Percentiles rank a stretch among this genome's conserved stretches.
phyloP scores from a whole-genome alignment of 2,329 filamentous ascomycete genomes.

The Fusarium protoensiforme region DNA sequence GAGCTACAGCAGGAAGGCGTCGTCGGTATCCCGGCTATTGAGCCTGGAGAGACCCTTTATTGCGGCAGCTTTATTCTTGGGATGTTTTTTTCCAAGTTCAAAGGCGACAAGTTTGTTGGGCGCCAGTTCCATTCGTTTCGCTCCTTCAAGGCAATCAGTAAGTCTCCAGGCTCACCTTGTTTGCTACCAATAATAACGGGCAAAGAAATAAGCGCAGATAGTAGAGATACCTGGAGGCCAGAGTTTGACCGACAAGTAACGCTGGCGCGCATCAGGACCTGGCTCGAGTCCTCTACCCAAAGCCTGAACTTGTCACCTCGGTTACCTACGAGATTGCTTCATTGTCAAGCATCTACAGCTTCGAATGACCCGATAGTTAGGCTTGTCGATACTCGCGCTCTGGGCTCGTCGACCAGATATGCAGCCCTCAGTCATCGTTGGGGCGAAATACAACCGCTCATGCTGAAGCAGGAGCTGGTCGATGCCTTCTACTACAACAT shows the following conservation, averaged over 20 bases:
- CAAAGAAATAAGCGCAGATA: background rate
- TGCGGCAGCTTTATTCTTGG: constrained; percentile 16
- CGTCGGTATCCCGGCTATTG: constrained; percentile 13
- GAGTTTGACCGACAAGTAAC: constrained; percentile 20
- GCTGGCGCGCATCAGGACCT: constrained; percentile 11
- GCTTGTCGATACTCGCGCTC: background rate
- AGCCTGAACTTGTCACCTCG: background rate
- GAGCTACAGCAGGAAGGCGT: background rate
- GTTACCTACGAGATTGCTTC: constrained; percentile 27
- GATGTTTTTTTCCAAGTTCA: background rate
- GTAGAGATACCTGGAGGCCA: constrained; percentile 10
- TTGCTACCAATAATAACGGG: background rate
- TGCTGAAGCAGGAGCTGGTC: background rate
- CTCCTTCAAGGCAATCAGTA: constrained; percentile 13
- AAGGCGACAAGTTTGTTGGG: background rate
- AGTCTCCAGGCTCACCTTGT: background rate
- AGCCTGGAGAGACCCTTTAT: background rate
- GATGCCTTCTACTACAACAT: constrained; percentile 9
- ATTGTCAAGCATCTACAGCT: background rate
- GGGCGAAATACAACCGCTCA: constrained; percentile 24
- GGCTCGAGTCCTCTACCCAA: constrained; percentile 9
- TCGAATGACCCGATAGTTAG: background rate
- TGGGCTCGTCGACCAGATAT: constrained; percentile 17
- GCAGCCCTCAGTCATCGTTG: constrained; percentile 33
- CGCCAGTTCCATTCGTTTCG: constrained; percentile 4